Evolutionary conservation across 352 stramenopile genomes (phyloP).

Genomic region (Globisporangium radiosum): DNA sequence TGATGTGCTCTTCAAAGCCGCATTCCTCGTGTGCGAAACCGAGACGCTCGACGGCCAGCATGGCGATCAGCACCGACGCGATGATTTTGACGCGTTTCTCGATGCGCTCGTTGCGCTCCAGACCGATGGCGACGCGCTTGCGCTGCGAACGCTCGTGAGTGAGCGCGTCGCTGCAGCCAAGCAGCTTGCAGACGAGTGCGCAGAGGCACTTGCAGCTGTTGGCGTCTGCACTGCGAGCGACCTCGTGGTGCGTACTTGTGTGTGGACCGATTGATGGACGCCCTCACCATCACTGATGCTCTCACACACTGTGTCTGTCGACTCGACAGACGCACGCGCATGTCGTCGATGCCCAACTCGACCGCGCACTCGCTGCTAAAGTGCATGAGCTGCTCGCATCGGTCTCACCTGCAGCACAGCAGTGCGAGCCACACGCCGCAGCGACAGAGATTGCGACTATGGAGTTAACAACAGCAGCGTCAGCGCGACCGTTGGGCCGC

Average conservation of each 20-base stretch:
- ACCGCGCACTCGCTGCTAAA: conserved; percentile 19
- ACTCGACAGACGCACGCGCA: conserved; percentile 9
- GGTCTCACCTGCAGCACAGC: neutral
- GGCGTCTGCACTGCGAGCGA: conserved; percentile 18
- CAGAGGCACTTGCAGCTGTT: conserved; percentile 12
- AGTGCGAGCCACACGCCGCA: no score
- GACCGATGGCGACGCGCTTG: conserved; percentile 11
- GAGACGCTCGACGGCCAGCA: neutral
- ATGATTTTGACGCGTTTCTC: conserved; percentile 21
- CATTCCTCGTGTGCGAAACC: conserved; percentile 29
- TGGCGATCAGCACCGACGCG: neutral
- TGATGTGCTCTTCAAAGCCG: conserved; percentile 51
- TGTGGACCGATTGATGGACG: no score
- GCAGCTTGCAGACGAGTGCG: conserved; percentile 13
- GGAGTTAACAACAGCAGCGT: neutral
- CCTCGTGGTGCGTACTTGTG: conserved; percentile 18
- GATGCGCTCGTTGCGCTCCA: conserved; percentile 19
- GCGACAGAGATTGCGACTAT: neutral
- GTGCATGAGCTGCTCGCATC: conserved; percentile 20
- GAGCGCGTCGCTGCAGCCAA: conserved; percentile 19
- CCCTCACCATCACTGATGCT: neutral
- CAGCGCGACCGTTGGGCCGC: neutral
- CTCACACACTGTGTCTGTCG: neutral
- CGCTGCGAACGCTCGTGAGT: conserved; percentile 22
- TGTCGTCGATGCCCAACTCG: conserved; percentile 12